Base-by-base conservation (phyloP, 1,284 basidiomycete species). In the Inonotus hispidus region DNA sequence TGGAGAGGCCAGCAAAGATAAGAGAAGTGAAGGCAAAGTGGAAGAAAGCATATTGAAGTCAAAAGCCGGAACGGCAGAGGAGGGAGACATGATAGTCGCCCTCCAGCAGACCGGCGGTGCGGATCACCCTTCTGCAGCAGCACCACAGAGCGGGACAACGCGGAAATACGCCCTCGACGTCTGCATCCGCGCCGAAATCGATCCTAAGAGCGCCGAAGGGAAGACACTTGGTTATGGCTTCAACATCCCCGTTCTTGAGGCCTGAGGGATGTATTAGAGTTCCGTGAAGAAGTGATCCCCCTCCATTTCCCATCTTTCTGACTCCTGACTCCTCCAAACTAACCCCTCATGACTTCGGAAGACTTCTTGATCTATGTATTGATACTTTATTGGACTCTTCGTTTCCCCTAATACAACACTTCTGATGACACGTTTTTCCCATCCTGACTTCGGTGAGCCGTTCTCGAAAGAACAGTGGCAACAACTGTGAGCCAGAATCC, bases 191-290 rank as follows among this genome's bases (percentile, higher is more conserved):
- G 63, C 67, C 25, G 67, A 69, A 56, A 62, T 69, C 32, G 58
- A 69, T 59, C 58, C 61, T 39, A 65, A 64, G 56, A 65, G 66
- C 47, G 58, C 64, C n/a, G 66, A 68, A 29, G 67, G 67, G 19
- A 62, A 58, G 55, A 69, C 68, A 8, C 64, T 58, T 32, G 66
- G 57, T 11, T 68, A 69, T 59, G 68, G 67, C 39, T 68, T 68
- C 53, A 63, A 61, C 32, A 66, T 69, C 38, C 68, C 68, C 35
- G 52, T 60, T 29, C 59, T 69, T 37, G 68, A 69, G 38, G 13
- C 19, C n/a, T 56, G 38, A 58, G 32, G 8, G 41, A n/a, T 2
- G 8, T 8, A 32, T 8, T 32, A 3, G 4, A 32, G 32, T 8
- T 32, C 8, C 8, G 32, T 32, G 32, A 32, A 32, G 32, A 32